Evolutionary conservation across 2,329 filamentous ascomycete species (phyloP), one percentile per base, ranked within the genome.

Genomic region (Calonectria naviculata): DNA sequence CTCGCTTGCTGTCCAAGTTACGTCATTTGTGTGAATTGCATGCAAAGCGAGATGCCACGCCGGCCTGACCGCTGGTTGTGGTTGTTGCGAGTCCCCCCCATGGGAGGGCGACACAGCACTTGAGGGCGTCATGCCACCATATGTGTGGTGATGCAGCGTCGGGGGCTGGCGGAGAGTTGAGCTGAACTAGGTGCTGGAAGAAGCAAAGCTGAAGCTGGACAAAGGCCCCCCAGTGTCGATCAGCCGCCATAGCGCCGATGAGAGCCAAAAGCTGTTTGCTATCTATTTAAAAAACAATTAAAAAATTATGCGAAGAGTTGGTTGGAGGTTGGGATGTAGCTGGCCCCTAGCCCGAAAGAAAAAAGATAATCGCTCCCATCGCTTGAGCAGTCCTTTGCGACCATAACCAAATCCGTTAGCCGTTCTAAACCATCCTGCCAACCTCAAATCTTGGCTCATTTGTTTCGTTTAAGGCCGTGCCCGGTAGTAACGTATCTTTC

Each of bases 51-150:
- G 19, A 34, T 61, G 62, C 29, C 62, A 62, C 34, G 29, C 44
- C 54, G 38, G 54, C 62, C 29, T 70, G 67, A 61, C 67, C 62
- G 67, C 67, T 54, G 31, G 52, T 70, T 65, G 42, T 52, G 36
- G 24, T 61, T 38, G 31, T 19, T 7, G 49, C 34, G 61, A 60
- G 42, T n/a, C 38, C 29, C 34, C 17, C 34, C 26, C 38, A 21
- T 15, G 26, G 31, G 31, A 58, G 52, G 56, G 36, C 42, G 56
- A 61, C 52, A 24, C 26, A 42, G 56, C 31, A 44, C 26, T 41
- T 19, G 24, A 54, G 17, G 49, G 49, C 26, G 47, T 26, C 34
- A 42, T 64, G 44, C 42, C 24, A 36, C 29, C 28, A n/a, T n/a
- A 42, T 6, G 49, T 31, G 26, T 56, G 49, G 56, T 61, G 38